Base-by-base conservation (phyloP, 2,329 filamentous ascomycete genomes). In the Zasmidium angulare region DNA sequence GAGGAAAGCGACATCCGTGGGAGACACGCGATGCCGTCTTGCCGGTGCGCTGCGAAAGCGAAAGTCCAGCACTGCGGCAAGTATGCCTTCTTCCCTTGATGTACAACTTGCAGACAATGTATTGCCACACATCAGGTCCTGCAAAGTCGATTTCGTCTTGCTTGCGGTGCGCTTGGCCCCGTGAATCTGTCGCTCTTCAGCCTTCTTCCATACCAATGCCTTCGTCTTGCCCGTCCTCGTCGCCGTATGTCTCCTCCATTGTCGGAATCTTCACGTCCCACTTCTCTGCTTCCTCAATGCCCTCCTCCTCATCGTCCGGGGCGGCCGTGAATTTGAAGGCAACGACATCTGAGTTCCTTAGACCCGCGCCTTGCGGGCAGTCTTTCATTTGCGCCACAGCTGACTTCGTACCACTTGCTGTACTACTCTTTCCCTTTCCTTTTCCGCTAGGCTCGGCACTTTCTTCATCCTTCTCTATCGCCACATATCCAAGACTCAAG, bases 401-500 rank as follows among this genome's bases (percentile, higher is more conserved):
- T 53, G 77, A 59, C 60, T 77, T 75, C 1, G 14, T 60, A 22
- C 54, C 53, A 10, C 29, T 57, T 66, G 54, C 61, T 9, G 51
- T 64, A 22, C 60, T 67, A 9, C 68, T 74, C 59, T 76, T 77
- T 17, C 70, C 75, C 53, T 76, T 77, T 10, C 75, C 76, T 52
- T 79, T 78, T 58, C 71, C 71, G 3, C 69, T 66, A 17, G 66
- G 65, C 7, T 58, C 56, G 19, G 61, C 61, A 1, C 65, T 60
- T 20, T 63, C 62, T 3, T 53, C 66, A 20, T 65, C 65, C 10
- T 61, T 62, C 2, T 66, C 66, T n/a, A 76, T 63, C 40, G 75
- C 69, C 23, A 68, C 63, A 67, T 78, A 81, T 43, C 79, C 79
- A 31, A 72, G 64, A 17, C 60, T 64, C 1, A 76, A 65, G 24